phyloP scores from a whole-genome alignment of 495 filamentous ascomycete genomes.

The Penicillium samsonianum region DNA sequence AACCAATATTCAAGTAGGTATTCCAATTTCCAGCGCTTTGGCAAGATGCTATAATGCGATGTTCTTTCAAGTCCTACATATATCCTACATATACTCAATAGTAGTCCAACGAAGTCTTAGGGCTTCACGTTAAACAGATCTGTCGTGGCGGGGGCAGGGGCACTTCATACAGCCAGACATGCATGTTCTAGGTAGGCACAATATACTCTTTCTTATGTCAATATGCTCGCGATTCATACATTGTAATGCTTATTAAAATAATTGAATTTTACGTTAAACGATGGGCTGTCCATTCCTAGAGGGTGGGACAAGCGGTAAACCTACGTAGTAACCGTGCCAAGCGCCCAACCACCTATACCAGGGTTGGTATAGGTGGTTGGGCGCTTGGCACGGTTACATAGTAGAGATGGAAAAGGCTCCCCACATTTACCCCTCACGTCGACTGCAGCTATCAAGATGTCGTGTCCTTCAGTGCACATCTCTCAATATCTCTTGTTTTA shows the following conservation, averaged over 20 bases:
- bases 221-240: background rate
- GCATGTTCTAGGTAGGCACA: background rate
- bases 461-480: background rate
- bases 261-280: background rate
- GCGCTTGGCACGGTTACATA: too few relatives aligned
- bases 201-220: background rate
- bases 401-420: background rate
- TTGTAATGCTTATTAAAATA: background rate
- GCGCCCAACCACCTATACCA: too few relatives aligned
- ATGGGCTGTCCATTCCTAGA: background rate
- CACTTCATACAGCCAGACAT: background rate
- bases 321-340: too few relatives aligned
- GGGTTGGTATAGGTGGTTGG: too few relatives aligned
- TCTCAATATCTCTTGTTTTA: background rate
- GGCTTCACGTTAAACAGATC: background rate
- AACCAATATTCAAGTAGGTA: background rate
- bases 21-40: background rate
- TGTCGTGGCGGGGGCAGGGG: background rate
- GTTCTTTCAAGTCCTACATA: too few relatives aligned
- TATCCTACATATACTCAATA: background rate
- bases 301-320: background rate
- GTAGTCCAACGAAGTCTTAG: background rate
- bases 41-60: background rate
- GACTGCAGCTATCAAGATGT: background rate
- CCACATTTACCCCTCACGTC: slow-evolving; percentile 10